Evolutionary conservation across 2,329 filamentous ascomycete species (phyloP).

Genomic region (Penicillium fuscoglaucum): DNA sequence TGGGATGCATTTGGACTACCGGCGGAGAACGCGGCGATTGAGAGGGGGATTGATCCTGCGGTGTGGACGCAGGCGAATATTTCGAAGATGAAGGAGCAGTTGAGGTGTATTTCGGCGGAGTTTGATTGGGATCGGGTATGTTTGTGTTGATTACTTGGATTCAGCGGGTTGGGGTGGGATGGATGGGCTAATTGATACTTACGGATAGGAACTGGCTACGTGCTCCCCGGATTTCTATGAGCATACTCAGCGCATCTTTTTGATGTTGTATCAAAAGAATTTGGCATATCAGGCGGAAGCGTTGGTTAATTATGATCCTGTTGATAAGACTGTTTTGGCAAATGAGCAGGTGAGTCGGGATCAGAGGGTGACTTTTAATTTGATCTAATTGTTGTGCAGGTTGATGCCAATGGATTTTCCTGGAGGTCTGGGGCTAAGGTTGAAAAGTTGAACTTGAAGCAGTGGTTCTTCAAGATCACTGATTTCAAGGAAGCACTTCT

Average conservation of each 20-base stretch:
- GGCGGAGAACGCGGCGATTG: slow-evolving; percentile 87
- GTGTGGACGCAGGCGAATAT: slow-evolving; percentile 82
- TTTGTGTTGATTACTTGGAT: slow-evolving; percentile 18
- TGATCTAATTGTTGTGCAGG: slow-evolving; percentile 38
- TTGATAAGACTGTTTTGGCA: slow-evolving; percentile 84
- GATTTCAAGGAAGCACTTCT: slow-evolving; percentile 72
- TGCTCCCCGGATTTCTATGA: slow-evolving; percentile 85
- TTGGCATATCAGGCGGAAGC: slow-evolving; percentile 82
- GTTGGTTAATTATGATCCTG: slow-evolving; percentile 84
- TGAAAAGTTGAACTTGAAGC: slow-evolving; percentile 74
- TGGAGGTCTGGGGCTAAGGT: slow-evolving; percentile 87
- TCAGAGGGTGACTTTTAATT: not conserved
- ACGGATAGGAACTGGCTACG: slow-evolving; percentile 73
- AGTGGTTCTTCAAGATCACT: slow-evolving; percentile 89
- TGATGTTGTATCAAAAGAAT: slow-evolving; percentile 70
- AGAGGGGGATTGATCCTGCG: slow-evolving; percentile 73
- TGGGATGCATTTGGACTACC: slow-evolving; percentile 93
- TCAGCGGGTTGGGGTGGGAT: not conserved
- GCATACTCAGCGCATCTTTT: slow-evolving; percentile 83
- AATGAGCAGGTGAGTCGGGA: slow-evolving; percentile 67
- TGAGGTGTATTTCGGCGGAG: slow-evolving; percentile 73
- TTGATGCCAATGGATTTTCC: slow-evolving; percentile 79
- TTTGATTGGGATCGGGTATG: slow-evolving; percentile 83
- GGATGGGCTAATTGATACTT: not conserved
- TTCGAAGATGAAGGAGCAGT: slow-evolving; percentile 77